Conservation (phyloP, 2,329 filamentous ascomycete species). For the Xylariaceae sp. region DNA sequence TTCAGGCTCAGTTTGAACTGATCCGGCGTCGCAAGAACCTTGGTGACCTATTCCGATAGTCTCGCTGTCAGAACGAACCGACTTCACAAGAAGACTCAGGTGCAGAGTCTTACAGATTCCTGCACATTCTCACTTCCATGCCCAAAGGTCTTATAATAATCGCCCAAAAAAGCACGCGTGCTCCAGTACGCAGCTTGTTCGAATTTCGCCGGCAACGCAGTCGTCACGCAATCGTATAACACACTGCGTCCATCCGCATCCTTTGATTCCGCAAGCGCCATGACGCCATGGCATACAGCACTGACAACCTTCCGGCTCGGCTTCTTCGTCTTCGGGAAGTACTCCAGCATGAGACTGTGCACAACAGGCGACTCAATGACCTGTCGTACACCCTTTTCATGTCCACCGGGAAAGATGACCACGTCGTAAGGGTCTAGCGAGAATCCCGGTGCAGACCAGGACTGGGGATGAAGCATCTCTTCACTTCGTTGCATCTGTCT, state of each 20-base stretch:
- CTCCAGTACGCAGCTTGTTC: constrained; percentile 46
- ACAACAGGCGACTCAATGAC: constrained; percentile 44
- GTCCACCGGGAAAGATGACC: constrained; percentile 48
- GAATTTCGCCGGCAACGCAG: constrained; percentile 44
- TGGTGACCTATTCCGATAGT: constrained; percentile 35
- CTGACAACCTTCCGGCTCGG: constrained; percentile 41
- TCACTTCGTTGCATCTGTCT: constrained; percentile 39
- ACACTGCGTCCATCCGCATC: constrained; percentile 40
- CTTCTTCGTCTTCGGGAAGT: constrained; percentile 44
- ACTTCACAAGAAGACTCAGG: not conserved
- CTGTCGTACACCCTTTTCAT: constrained; percentile 48
- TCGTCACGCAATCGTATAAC: constrained; percentile 43
- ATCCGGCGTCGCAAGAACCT: constrained; percentile 37
- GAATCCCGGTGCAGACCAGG: constrained; percentile 43
- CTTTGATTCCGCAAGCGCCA: constrained; percentile 43
- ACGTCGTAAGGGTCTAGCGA: constrained; percentile 42
- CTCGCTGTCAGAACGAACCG: constrained; percentile 9
- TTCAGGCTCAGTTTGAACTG: constrained; percentile 43
- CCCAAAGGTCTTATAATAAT: constrained; percentile 54
- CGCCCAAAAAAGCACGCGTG: constrained; percentile 45
- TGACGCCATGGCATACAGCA: constrained; percentile 50
- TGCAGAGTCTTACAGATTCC: constrained; percentile 35
- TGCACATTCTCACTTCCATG: constrained; percentile 46
- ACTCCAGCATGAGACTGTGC: constrained; percentile 41
- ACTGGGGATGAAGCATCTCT: constrained; percentile 39